These are phyloP conservation scores for Xylaria sp. DNA, from an alignment of 2,329 filamentous ascomycete genomes.

Conservation along the genomic window DNA sequence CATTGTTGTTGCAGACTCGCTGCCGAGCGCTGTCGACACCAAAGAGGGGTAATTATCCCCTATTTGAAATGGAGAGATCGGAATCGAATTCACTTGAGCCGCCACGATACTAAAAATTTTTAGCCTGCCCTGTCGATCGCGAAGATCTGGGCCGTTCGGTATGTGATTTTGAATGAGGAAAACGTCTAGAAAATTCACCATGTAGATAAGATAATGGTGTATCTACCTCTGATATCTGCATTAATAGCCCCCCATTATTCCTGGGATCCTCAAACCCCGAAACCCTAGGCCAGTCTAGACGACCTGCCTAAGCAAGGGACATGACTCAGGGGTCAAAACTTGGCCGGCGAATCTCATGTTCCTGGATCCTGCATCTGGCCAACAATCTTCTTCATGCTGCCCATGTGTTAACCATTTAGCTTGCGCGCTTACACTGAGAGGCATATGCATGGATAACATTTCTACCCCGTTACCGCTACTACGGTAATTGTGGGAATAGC, in stretches of 20 bases:
- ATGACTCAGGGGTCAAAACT: neutral
- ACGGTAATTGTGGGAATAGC: conserved; percentile 3
- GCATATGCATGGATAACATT: conserved; percentile 2
- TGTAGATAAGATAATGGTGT: neutral
- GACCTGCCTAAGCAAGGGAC: neutral
- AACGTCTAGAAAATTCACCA: neutral
- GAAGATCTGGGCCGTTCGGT: neutral
- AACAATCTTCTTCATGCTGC: neutral
- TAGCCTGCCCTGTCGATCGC: conserved; percentile 12
- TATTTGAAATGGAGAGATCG: conserved; percentile 2
- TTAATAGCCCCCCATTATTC: neutral
- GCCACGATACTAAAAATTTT: neutral
- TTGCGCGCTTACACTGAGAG: neutral
- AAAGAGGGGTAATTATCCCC: neutral
- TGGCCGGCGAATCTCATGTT: conserved; percentile 9
- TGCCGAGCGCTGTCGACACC: neutral
- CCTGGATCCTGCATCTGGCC: neutral
- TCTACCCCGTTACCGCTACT: neutral
- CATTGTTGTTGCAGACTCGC: neutral
- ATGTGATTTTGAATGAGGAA: neutral
- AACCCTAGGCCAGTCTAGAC: neutral
- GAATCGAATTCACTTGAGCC: conserved; percentile 2
- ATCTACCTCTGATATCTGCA: neutral
- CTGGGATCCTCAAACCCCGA: neutral
- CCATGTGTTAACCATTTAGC: neutral